These are phyloP conservation scores for Penicillium turbatum DNA, from an alignment of 495 filamentous ascomycete genomes.

Conservation along the genomic window DNA sequence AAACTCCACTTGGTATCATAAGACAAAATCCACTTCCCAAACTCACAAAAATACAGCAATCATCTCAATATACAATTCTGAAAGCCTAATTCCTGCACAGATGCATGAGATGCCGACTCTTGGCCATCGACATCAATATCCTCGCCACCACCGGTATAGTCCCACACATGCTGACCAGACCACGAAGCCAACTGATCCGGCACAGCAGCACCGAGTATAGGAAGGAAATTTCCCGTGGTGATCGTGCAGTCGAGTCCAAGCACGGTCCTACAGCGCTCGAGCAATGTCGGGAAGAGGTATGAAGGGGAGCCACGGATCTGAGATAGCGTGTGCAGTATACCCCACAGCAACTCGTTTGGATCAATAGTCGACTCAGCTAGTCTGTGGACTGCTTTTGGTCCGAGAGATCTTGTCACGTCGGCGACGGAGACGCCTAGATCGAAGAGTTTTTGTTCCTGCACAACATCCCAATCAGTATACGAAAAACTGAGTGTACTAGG, in stretches of 20 bases:
- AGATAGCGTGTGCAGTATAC: conserved; percentile 38
- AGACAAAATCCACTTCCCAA: neutral
- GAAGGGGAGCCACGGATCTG: conserved; percentile 45
- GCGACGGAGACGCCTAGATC: conserved; percentile 38
- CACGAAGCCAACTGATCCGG: conserved; percentile 13
- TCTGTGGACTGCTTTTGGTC: conserved; percentile 27
- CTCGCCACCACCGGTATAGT: conserved; percentile 6
- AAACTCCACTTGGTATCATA: conserved; percentile 20
- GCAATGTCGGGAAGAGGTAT: conserved; percentile 36
- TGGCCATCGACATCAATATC: conserved; percentile 10
- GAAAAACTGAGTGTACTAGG: neutral
- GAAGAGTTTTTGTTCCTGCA: conserved; percentile 42
- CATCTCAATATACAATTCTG: conserved; percentile 9
- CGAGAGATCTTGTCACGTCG: conserved; percentile 35
- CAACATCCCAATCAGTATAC: neutral
- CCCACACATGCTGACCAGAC: conserved; percentile 20
- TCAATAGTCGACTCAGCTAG: conserved; percentile 33
- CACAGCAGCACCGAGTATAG: conserved; percentile 17
- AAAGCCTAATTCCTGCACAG: conserved; percentile 10
- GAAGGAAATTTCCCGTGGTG: conserved; percentile 33
- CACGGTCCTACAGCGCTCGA: conserved; percentile 35
- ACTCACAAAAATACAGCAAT: neutral
- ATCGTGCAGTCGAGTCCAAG: conserved; percentile 32
- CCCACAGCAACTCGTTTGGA: conserved; percentile 41
- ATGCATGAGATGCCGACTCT: conserved; percentile 4